Conservation (phyloP, 2,329 filamentous ascomycete genomes). For the Ophiostoma himal-ulmi region DNA sequence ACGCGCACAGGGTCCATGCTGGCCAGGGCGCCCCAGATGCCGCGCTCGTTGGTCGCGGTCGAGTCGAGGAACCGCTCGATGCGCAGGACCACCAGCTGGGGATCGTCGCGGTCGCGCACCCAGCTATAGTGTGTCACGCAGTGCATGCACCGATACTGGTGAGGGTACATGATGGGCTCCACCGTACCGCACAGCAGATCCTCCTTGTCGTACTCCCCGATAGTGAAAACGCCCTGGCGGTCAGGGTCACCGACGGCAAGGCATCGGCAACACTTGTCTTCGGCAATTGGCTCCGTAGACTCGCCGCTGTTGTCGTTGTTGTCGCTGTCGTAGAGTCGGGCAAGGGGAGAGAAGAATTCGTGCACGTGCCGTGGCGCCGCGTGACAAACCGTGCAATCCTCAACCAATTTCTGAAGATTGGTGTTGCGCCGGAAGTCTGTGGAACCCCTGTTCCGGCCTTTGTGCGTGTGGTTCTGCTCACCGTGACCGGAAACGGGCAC, state of each 20-base stretch:
- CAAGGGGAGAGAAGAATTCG: background rate
- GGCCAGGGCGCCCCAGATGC: background rate
- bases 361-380: background rate
- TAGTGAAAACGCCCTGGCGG: background rate
- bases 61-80: background rate
- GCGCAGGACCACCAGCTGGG: background rate
- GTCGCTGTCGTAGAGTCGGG: background rate
- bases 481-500: background rate
- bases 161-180: background rate
- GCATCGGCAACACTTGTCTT: slow-evolving; percentile 7
- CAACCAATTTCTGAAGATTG: background rate
- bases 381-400: background rate
- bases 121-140: background rate
- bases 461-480: background rate
- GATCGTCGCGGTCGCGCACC: background rate
- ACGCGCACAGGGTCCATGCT: background rate
- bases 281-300: background rate
- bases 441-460: background rate
- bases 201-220: background rate
- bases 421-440: background rate
- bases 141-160: slow-evolving; percentile 4
- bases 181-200: background rate
- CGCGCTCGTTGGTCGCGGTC: background rate
- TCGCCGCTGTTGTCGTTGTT: background rate
- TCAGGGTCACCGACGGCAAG: background rate